A percentile compares a stretch with the other conserved stretches of the same genome.
Conservation (phyloP, 2,329 filamentous ascomycete genomes). For the Colletotrichum zoysiae region DNA sequence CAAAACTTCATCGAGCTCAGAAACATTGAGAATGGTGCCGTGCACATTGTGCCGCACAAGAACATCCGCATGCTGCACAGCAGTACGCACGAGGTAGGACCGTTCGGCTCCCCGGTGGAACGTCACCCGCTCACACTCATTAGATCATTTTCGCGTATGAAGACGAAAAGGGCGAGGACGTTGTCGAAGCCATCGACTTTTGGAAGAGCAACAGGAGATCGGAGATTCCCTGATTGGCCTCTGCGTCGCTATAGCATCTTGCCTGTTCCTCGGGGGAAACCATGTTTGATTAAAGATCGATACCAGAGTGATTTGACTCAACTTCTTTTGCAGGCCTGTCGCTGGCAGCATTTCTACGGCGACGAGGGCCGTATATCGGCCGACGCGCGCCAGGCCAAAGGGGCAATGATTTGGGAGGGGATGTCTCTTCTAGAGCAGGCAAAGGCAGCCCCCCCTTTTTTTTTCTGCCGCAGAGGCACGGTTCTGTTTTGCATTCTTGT, state of each 20-base stretch:
- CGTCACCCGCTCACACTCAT: constrained; percentile 35
- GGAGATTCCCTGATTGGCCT: constrained; percentile 49
- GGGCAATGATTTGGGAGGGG: constrained; percentile 21
- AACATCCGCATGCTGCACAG: constrained; percentile 98
- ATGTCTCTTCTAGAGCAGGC: constrained; percentile 19
- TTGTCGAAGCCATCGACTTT: constrained; percentile 96
- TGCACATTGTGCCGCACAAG: constrained; percentile 96
- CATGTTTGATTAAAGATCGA: constrained; percentile 42
- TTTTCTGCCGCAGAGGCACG: constrained; percentile 19
- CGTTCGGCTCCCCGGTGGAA: not conserved
- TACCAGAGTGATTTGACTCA: constrained; percentile 40
- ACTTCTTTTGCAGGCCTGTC: constrained; percentile 30
- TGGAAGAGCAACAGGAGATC: constrained; percentile 79
- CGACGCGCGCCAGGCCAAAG: not conserved
- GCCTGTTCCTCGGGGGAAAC: constrained; percentile 21
- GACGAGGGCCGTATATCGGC: constrained; percentile 15
- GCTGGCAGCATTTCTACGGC: constrained; percentile 4
- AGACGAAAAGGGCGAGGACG: constrained; percentile 92
- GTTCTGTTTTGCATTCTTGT: constrained; percentile 35
- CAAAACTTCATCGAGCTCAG: constrained; percentile 97
- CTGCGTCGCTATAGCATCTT: constrained; percentile 38
- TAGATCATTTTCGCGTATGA: constrained; percentile 98
- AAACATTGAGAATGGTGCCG: constrained; percentile 92
- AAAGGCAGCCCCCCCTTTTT: constrained; percentile 15
- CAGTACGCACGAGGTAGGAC: constrained; percentile 91